Conservation (phyloP, 2,329 filamentous ascomycete genomes). For the Fusarium sp. region DNA sequence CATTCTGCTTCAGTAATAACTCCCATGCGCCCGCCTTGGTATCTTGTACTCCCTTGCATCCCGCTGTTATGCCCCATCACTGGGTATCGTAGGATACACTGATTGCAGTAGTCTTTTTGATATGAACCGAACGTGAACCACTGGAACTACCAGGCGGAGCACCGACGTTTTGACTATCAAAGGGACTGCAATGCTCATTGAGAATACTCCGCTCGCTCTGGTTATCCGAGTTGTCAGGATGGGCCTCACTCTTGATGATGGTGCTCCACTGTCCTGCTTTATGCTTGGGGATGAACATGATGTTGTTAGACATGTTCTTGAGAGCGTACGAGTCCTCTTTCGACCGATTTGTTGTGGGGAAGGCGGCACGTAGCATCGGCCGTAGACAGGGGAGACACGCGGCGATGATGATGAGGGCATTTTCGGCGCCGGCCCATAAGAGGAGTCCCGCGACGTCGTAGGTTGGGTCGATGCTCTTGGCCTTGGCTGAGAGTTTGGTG, state of each 20-base stretch:
- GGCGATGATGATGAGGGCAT: conserved; percentile 36
- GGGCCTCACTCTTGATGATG: conserved; percentile 27
- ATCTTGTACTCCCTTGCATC: neutral
- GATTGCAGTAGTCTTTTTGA: conserved; percentile 26
- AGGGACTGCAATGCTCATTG: conserved; percentile 11
- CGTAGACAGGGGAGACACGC: conserved; percentile 32
- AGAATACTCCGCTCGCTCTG: conserved; percentile 38
- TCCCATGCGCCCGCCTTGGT: neutral
- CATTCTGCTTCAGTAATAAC: neutral
- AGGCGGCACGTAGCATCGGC: conserved; percentile 27
- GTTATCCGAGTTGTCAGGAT: conserved; percentile 28
- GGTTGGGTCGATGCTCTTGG: conserved; percentile 31
- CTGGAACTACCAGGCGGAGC: neutral
- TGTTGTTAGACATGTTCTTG: conserved; percentile 31
- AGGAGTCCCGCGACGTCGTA: conserved; percentile 38
- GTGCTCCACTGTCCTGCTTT: conserved; percentile 40
- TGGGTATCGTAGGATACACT: conserved; percentile 28
- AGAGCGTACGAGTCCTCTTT: conserved; percentile 33
- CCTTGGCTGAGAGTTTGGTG: conserved; percentile 37
- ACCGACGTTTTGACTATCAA: neutral
- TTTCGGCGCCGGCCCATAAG: conserved; percentile 31
- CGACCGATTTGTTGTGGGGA: conserved; percentile 29
- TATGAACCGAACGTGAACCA: neutral
- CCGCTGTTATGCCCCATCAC: no score
- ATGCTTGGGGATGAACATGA: conserved; percentile 40